Conservation (phyloP, 371 early-diverging fungal species). For the Apophysomyces elegans region DNA sequence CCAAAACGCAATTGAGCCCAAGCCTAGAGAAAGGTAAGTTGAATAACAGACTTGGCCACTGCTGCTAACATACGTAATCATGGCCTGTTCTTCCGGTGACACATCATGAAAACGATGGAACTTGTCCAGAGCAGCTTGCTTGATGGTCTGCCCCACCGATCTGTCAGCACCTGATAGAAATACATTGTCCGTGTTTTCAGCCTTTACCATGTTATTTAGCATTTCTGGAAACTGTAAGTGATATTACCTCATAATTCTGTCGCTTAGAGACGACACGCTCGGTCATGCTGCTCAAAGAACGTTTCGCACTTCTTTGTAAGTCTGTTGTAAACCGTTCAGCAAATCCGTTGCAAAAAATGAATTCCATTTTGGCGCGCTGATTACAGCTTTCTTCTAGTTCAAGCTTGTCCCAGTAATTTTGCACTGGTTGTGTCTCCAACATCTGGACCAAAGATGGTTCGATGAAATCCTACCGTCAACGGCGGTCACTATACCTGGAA, state of each 20-base stretch:
- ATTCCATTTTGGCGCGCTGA: background rate
- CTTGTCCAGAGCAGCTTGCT: background rate
- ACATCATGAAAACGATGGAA: background rate
- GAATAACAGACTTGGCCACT: background rate
- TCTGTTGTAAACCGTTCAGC: background rate
- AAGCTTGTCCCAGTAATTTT: background rate
- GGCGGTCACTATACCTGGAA: too few relatives aligned
- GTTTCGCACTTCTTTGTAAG: background rate
- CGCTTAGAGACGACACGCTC: background rate
- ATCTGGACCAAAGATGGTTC: background rate
- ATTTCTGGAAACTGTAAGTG: background rate
- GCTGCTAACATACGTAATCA: background rate
- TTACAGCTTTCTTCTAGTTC: background rate
- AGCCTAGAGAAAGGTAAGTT: background rate
- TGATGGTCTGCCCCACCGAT: background rate
- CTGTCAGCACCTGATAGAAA: background rate
- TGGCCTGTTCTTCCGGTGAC: background rate
- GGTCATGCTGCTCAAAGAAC: background rate
- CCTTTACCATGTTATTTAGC: background rate
- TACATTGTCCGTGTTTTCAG: background rate
- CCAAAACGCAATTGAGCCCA: background rate
- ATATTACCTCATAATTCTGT: background rate
- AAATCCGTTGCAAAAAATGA: background rate
- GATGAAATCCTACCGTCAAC: too few relatives aligned
- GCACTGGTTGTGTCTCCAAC: background rate